A percentile compares a stretch with the other conserved stretches of the same genome.
Evolutionary conservation across 495 filamentous ascomycete species (phyloP).

Genomic region (Hypoxylon perforatum): DNA sequence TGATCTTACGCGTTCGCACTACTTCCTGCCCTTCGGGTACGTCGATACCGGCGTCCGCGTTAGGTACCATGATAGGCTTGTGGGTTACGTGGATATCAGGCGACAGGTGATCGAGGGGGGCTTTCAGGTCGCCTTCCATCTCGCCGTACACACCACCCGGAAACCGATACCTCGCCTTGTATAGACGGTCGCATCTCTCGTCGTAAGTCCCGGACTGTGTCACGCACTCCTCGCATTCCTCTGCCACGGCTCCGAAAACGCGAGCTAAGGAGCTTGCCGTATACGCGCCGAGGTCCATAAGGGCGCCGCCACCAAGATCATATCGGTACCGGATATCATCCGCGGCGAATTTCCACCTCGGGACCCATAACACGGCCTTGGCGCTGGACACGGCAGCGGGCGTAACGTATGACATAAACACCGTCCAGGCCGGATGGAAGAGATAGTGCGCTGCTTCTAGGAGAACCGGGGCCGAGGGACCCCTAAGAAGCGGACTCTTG

Average conservation of each 20-base stretch:
- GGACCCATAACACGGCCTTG: conserved; percentile 43
- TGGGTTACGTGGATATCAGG: conserved; percentile 56
- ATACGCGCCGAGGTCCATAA: conserved; percentile 70
- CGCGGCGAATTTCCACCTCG: conserved; percentile 39
- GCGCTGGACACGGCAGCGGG: conserved; percentile 52
- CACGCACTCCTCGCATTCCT: conserved; percentile 50
- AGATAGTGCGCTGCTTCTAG: conserved; percentile 70
- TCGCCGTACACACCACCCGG: conserved; percentile 54
- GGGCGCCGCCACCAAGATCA: conserved; percentile 64
- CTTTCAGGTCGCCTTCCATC: conserved; percentile 50
- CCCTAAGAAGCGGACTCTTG: conserved; percentile 50
- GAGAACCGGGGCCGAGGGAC: conserved; percentile 53
- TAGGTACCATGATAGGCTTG: conserved; percentile 41
- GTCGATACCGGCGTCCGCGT: conserved; percentile 47
- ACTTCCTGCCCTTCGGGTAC: conserved; percentile 49
- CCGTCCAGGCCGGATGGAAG: conserved; percentile 67
- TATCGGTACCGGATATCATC: conserved; percentile 69
- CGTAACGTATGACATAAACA: conserved; percentile 59
- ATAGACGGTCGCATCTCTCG: conserved; percentile 52
- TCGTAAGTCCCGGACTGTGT: conserved; percentile 46
- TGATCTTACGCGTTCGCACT: conserved; percentile 54
- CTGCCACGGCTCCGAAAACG: conserved; percentile 52
- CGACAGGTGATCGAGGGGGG: conserved; percentile 37
- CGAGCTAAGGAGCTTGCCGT: conserved; percentile 54
- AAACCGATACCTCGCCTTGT: conserved; percentile 56